phyloP scores from a whole-genome alignment of 345 rosid species.

The Stellera chamaejasme region DNA sequence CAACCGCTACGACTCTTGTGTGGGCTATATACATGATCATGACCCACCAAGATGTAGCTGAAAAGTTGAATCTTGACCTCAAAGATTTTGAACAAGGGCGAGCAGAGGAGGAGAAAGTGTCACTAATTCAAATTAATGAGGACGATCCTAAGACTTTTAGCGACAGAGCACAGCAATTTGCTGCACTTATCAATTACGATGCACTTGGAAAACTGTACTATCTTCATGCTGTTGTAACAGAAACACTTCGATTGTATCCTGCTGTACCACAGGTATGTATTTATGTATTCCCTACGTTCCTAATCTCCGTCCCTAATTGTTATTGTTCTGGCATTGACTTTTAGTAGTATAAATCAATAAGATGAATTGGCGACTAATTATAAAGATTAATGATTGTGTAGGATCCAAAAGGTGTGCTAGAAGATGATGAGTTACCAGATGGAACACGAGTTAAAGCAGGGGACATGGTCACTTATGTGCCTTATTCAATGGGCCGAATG shows the following conservation, averaged over 20 bases:
- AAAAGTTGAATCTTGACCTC: constrained; percentile 63
- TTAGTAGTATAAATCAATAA: no score
- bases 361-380: no score
- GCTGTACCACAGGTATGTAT: constrained; percentile 85
- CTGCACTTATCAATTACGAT: constrained; percentile 58
- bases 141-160: constrained; percentile 43
- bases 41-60: constrained; percentile 49
- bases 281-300: no score
- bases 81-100: constrained; percentile 48
- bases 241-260: constrained; percentile 82
- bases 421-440: constrained; percentile 80
- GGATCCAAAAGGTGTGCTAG: constrained; percentile 84
- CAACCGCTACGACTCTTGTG: constrained; percentile 90
- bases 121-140: constrained; percentile 27
- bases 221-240: constrained; percentile 82
- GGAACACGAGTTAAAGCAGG: constrained; percentile 93
- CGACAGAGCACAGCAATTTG: constrained; percentile 44
- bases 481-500: constrained; percentile 99
- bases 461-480: constrained; percentile 96
- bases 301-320: no score
- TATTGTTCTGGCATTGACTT: no score
- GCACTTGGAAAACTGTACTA: constrained; percentile 63
- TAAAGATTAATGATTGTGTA: constrained; percentile 5
- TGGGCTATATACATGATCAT: constrained; percentile 86
- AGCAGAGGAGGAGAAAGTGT: constrained; percentile 41